Conservation (phyloP, 768 basidiomycete genomes). For the Suillus bovinus region DNA sequence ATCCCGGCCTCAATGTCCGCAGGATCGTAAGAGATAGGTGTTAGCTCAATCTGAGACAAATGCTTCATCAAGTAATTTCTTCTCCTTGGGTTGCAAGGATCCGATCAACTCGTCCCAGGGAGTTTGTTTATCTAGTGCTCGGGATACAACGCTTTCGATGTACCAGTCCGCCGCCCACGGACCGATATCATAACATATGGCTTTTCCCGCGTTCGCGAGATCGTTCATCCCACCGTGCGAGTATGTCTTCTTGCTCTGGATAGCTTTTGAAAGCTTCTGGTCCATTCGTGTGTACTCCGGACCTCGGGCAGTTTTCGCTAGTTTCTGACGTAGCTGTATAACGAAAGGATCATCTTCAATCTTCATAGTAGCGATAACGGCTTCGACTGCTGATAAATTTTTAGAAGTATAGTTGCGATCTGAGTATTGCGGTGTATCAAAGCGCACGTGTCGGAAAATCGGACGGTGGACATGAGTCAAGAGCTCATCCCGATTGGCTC, state of each 20-base stretch:
- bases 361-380: conserved; percentile 45
- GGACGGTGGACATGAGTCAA: conserved; percentile 63
- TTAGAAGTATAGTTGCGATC: conserved; percentile 41
- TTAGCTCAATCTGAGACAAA: conserved; percentile 44
- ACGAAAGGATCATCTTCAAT: conserved; percentile 74
- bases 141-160: conserved; percentile 55
- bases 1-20: conserved; percentile 52
- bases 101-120: conserved; percentile 51
- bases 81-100: conserved; percentile 59
- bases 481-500: conserved; percentile 55
- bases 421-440: conserved; percentile 33
- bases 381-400: conserved; percentile 51
- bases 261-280: conserved; percentile 62
- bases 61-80: conserved; percentile 55
- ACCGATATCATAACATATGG: conserved; percentile 63
- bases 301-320: conserved; percentile 38
- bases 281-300: conserved; percentile 55
- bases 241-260: conserved; percentile 59
- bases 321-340: conserved; percentile 44
- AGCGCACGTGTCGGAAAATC: conserved; percentile 59
- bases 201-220: conserved; percentile 53
- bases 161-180: conserved; percentile 84
- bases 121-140: conserved; percentile 45
- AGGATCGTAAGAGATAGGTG: conserved; percentile 48
- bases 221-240: conserved; percentile 67